Percentiles rank a stretch among this genome's conserved stretches.
These are phyloP conservation scores for Beauveria medogensis DNA, from an alignment of 2,329 filamentous ascomycete genomes.

Conservation along the genomic window DNA sequence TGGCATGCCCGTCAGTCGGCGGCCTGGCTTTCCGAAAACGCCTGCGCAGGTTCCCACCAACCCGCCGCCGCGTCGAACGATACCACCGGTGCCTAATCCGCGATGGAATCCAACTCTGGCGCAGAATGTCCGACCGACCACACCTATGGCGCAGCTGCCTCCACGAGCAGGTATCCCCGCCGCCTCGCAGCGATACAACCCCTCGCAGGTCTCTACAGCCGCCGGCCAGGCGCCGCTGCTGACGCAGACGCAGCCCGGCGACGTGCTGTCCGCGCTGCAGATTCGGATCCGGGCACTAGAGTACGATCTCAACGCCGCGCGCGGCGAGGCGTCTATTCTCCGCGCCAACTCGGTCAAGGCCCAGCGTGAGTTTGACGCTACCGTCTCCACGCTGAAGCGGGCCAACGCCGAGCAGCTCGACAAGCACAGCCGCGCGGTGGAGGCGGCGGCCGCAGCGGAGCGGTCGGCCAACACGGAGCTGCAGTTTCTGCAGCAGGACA, in stretches of 20 bases:
- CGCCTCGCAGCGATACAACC: slow-evolving; percentile 21
- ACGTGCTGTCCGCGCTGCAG: slow-evolving; percentile 39
- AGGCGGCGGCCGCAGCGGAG: slow-evolving; percentile 56
- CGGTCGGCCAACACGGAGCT: slow-evolving; percentile 60
- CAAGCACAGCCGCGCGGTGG: slow-evolving; percentile 55
- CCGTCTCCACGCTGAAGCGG: slow-evolving; percentile 54
- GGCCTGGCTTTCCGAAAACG: slow-evolving; percentile 10
- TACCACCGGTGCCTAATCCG: slow-evolving; percentile 27
- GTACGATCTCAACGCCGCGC: slow-evolving; percentile 51
- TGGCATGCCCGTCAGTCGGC: slow-evolving; percentile 30
- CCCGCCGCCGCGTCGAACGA: slow-evolving; percentile 18
- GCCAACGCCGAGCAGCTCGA: slow-evolving; percentile 55
- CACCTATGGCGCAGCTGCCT: slow-evolving; percentile 10
- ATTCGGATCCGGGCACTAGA: slow-evolving; percentile 45
- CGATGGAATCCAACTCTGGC: slow-evolving; percentile 31
- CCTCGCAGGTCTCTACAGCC: slow-evolving; percentile 24
- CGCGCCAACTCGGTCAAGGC: slow-evolving; percentile 59
- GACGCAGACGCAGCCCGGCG: slow-evolving; percentile 22
- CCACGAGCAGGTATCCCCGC: neutral
- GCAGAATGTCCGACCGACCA: slow-evolving; percentile 11
- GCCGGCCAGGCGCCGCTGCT: slow-evolving; percentile 20
- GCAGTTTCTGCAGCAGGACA: slow-evolving; percentile 64
- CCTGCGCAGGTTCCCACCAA: slow-evolving; percentile 25
- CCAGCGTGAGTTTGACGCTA: slow-evolving; percentile 53
- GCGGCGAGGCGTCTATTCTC: slow-evolving; percentile 69